Base-by-base conservation (phyloP, 2,329 filamentous ascomycete genomes). In the Pseudocercospora vitis region DNA sequence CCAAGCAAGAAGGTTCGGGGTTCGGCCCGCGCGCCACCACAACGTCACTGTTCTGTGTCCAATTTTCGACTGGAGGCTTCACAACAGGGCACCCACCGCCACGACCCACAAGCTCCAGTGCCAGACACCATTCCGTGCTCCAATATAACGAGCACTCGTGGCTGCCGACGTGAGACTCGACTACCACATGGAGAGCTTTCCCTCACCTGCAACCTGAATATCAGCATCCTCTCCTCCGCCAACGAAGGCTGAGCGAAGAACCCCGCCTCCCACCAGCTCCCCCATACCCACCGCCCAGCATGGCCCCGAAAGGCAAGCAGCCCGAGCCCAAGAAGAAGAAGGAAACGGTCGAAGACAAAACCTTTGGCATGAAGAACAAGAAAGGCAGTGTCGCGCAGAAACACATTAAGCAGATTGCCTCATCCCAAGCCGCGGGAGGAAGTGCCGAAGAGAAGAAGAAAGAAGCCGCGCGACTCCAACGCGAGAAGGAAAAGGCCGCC, bases 351-450 rank as follows among this genome's bases (percentile, higher is more conserved):
- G 66, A 64, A 7, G 94, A 99, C 79, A 94, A 92, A 78, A 96
- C 94, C 45, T 99, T 99, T 80, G 94, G 94, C 66, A 97, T 99
- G 94, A 99, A 99, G 78, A 99, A 99, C 71, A 99, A 99, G 80
- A 99, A 96, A 81, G 94, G 94, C 64, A 87, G 84, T 53, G 86
- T 84, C 48, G 92, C 91, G 51, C 89, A 97, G 76, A 95, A 86
- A 74, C 84, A 91, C 64, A 97, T 99, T 70, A 86, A 88, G 55
- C 88, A 91, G 67, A 83, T 99, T 71, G 77, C 85, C 63, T 81
- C 85, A 42, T 87, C 91, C 66, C 81, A 85, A 48, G 84, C 87
- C 63, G 80, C 82, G 52, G 85, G 87, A 64, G 89, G 90, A 57
- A 87, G 81, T n/a, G 83, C 89, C 18, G 92, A 96, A 53, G 87